Base-by-base conservation (phyloP, 352 stramenopile species). In the Globisporangium recalcitrans region DNA sequence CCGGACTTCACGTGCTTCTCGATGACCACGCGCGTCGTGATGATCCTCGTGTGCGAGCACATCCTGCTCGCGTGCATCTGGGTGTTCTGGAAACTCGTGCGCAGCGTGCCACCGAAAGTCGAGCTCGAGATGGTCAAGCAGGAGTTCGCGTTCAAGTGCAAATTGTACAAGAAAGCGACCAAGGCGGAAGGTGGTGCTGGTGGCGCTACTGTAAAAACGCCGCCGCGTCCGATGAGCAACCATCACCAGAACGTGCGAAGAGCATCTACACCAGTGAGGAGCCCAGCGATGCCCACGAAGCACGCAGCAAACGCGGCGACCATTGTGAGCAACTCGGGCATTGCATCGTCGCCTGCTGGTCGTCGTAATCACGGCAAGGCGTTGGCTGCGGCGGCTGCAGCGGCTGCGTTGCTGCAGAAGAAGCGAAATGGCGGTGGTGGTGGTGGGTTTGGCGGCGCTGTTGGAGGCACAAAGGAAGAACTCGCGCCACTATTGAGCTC, bases 31-130 rank as follows among this genome's bases (percentile, higher is more conserved):
- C 85, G 85, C 42, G 80, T 93, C 65, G 73, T 93, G 34, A 84
- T 93, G 79, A 84, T 93, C 40, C 72, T 93, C 29, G 74, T 93
- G 42, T 77, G 69, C 51, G 85, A 93, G 62, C 82, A 93, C 53
- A 29, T 82, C 3, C 63, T 83, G 36, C 71, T 91, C 47, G 63
- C 78, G 21, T 24, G 70, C 52, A 80, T 90, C 51, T 93, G 78
- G 76, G 64, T 69, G 1, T 93, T 88, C 56, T 93, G 83, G 83
- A 82, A 78, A 46, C 67, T 86, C 44, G 68, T 81, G 38, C 76
- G 69, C 52, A 89, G 77, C 52, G 71, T 93, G 7, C 83, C 83
- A 9, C 68, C 79, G 8, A 71, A 65, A 26, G 71, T 93, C 14
- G 71, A 88, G 67, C 73, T 93, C 26, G 73, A 86, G 29, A 77